These are phyloP conservation scores for Eucalyptus cloeziana DNA, from an alignment of 345 rosid genomes.

Conservation along the genomic window DNA sequence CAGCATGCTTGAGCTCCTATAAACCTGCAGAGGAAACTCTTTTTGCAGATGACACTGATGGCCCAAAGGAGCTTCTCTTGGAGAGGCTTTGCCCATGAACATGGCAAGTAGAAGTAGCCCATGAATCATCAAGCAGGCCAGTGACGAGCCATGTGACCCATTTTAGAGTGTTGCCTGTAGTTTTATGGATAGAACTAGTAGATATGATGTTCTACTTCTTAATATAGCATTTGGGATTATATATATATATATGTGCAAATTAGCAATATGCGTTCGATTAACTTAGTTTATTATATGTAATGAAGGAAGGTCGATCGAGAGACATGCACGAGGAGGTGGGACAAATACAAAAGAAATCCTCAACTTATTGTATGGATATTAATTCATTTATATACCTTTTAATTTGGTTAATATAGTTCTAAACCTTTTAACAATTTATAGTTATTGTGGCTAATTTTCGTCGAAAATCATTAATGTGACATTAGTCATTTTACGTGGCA, in stretches of 20 bases:
- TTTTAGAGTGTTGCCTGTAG: background rate
- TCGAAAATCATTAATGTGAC: too few relatives aligned
- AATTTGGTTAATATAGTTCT: background rate
- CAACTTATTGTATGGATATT: background rate
- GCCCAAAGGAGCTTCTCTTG: constrained; percentile 11
- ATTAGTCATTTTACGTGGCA: rapidly evolving
- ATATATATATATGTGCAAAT: too few relatives aligned
- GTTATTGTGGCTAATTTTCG: rapidly evolving
- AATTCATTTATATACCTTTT: rapidly evolving
- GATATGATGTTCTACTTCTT: background rate
- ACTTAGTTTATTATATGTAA: background rate
- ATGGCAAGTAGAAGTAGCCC: background rate
- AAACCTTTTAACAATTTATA: rapidly evolving
- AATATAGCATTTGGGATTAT: background rate
- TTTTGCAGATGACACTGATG: constrained; percentile 40
- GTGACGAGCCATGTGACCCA: background rate
- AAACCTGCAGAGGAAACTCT: background rate
- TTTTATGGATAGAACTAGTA: background rate
- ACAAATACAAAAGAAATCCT: too few relatives aligned
- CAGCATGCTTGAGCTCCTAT: background rate
- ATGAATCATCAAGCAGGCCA: background rate
- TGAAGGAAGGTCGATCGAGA: background rate
- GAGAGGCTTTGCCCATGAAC: background rate
- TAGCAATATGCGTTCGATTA: too few relatives aligned
- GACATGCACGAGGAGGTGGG: background rate